Evolutionary conservation across 2,329 filamentous ascomycete species (phyloP), one percentile per base, ranked within the genome.

Genomic region (Macrophomina tecta): DNA sequence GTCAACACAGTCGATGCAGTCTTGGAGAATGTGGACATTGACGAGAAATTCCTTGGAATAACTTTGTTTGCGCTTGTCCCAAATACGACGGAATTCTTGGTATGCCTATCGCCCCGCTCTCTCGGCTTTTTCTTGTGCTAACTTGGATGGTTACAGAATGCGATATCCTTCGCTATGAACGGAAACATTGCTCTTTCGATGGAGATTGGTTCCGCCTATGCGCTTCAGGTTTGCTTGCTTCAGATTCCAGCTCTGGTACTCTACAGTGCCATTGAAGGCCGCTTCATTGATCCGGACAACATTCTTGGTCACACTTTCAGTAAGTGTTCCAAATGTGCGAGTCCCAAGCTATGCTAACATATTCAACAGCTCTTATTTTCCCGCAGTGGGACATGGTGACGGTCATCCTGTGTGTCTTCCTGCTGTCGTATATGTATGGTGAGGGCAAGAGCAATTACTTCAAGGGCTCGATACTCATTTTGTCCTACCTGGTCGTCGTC

Each of bases 381-480:
- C 95, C 95, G 1, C 95, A 99, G 78, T 99, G 94, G 94, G 95
- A 99, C 78, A 96, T 99, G 92, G 90, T 98, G 12, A 97, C 92
- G 0, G 93, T 98, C 16, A 97, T 98, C 68, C 82, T 99, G 16
- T 97, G 94, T 74, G 93, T 99, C 18, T 97, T 99, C 82, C 82
- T 99, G 66, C 88, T 99, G 71, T 97, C 93, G 74, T 97, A 98
- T 83, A 94, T 99, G 84, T 97, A 98, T 73, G 92, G 94, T 62
- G 95, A 99, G 81, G 95, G 95, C 48, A 99, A 99, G 87, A 98
- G 94, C 83, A 99, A 99, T 80, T 99, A 99, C 80, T 99, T 99
- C 88, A 99, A 99, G 83, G 95, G 95, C 62, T 97, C 92, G 70
- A 97, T 98, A 72, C 84, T 99, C 63, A 89, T 98, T 70, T 83